Conservation (phyloP, 176 grass and related monocot genomes). For the Ananas comosus region DNA sequence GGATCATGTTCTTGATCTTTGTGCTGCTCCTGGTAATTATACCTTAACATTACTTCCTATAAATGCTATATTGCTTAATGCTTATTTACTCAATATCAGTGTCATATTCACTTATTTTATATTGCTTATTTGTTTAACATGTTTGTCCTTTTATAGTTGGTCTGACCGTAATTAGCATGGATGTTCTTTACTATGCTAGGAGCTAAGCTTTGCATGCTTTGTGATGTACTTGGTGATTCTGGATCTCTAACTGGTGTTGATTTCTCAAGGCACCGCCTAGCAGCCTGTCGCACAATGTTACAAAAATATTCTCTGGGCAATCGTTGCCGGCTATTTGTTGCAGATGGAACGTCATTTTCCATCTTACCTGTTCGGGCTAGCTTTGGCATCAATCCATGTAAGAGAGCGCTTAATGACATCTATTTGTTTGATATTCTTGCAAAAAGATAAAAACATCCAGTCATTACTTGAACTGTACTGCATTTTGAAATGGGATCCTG, state of each 20-base stretch:
- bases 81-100: background rate
- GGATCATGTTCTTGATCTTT: slow-evolving; percentile 93
- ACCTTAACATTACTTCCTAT: no score
- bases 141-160: background rate
- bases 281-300: slow-evolving; percentile 87
- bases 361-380: slow-evolving; percentile 43
- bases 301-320: slow-evolving; percentile 83
- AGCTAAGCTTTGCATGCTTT: slow-evolving; percentile 95
- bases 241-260: slow-evolving; percentile 93
- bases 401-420: background rate
- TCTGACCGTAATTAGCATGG: background rate
- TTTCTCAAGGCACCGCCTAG: slow-evolving; percentile 71
- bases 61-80: no score
- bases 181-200: slow-evolving; percentile 38
- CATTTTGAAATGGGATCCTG: no score
- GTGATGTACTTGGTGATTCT: slow-evolving; percentile 56
- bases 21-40: slow-evolving; percentile 78
- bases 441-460: no score
- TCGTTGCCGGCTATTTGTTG: slow-evolving; percentile 71
- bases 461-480: no score
- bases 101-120: background rate
- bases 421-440: background rate
- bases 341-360: slow-evolving; percentile 81
- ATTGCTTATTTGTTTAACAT: slow-evolving; percentile 6
- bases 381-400: slow-evolving; percentile 8